Evolutionary conservation across 2,329 filamentous ascomycete genomes (phyloP), one percentile per base, ranked within the genome.

Genomic region (Colletotrichum paranaense): DNA sequence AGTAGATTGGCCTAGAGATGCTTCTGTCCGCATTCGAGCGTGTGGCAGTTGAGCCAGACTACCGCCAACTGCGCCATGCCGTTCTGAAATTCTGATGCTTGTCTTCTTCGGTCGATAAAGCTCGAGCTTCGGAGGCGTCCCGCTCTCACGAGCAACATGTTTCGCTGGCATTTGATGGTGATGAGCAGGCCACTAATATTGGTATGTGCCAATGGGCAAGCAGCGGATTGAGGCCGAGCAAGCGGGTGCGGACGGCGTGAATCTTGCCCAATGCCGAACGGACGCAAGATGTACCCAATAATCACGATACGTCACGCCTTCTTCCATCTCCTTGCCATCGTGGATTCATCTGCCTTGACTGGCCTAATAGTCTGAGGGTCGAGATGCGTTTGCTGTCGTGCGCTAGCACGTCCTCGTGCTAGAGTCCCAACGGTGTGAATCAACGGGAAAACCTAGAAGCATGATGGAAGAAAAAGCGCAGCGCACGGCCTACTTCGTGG

Each of bases 81-180:
- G 46, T 68, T 30, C 26, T 35, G 11, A 35, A 5, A 1, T 35
- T 35, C 0, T 57, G 53, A 19, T 38, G 55, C 55, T 32, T 32
- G 30, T 32, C 9, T 66, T 32, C 42, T 46, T 70, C 42, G 42
- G 14, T 52, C 42, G 16, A 46, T 8, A 24, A 19, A 53, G 28
- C n/a, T 55, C 16, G n/a, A 64, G 46, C 12, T 42, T 30, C 12
- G 38, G 6, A 66, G 28, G 42, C 24, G 19, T 42, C 46, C 62
- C 68, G 55, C 55, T 60, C 49, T 26, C 19, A 16, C 24, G 24
- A 62, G 57, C 46, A 67, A 71, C 46, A 46, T 62, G 55, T 71
- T 63, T 67, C 56, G 32, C 11, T 46, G 32, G 60, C 42, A 62
- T 32, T 46, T 46, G 32, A 24, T 67, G 55, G 12, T 35, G 32